phyloP scores from a whole-genome alignment of 495 filamentous ascomycete genomes.

The Xylaria cubensis region DNA sequence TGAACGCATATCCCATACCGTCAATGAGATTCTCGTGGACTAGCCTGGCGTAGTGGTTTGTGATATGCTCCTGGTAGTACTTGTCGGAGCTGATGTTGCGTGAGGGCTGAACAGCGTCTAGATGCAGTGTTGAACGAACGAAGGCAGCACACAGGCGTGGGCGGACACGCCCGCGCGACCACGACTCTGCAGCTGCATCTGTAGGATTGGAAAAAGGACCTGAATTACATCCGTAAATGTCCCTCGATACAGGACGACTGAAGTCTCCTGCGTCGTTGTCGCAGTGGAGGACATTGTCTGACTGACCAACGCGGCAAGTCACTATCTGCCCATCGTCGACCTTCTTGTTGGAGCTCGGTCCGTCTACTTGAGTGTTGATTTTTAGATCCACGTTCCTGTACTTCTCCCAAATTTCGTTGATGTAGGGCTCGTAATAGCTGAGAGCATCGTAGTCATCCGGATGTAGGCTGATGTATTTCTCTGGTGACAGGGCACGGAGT shows the following conservation, averaged over 20 bases:
- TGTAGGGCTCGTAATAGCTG: slow-evolving; percentile 44
- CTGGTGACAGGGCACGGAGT: slow-evolving; percentile 45
- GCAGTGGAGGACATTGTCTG: slow-evolving; percentile 39
- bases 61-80: slow-evolving; percentile 58
- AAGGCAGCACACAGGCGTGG: slow-evolving; percentile 52
- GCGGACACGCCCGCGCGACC: slow-evolving; percentile 41
- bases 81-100: slow-evolving; percentile 39
- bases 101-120: slow-evolving; percentile 41
- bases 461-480: slow-evolving; percentile 50
- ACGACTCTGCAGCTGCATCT: slow-evolving; percentile 34
- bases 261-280: slow-evolving; percentile 47
- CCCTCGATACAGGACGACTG: slow-evolving; percentile 41
- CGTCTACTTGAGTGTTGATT: slow-evolving; percentile 43
- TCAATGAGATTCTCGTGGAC: slow-evolving; percentile 47
- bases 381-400: slow-evolving; percentile 39
- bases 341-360: slow-evolving; percentile 34
- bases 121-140: slow-evolving; percentile 42
- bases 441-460: slow-evolving; percentile 30
- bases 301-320: slow-evolving; percentile 20
- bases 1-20: slow-evolving; percentile 51
- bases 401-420: slow-evolving; percentile 44
- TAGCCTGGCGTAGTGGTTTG: slow-evolving; percentile 50
- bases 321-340: slow-evolving; percentile 30
- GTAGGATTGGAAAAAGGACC: slow-evolving; percentile 58
- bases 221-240: slow-evolving; percentile 68